Base-by-base conservation (phyloP, 2,329 filamentous ascomycete genomes). In the Thelonectria rubi region DNA sequence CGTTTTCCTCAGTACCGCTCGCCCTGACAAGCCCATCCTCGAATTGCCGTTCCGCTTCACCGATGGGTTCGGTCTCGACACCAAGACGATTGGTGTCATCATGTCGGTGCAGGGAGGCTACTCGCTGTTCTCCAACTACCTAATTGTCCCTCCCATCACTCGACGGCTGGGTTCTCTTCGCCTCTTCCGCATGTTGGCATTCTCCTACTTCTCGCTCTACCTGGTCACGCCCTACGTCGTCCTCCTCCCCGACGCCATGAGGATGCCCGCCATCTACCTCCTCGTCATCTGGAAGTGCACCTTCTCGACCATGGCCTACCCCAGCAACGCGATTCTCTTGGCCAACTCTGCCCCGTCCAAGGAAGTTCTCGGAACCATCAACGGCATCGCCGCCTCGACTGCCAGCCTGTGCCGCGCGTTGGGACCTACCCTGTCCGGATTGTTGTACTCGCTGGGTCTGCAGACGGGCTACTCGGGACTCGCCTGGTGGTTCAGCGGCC, bases 201-300 rank as follows among this genome's bases (percentile, higher is more conserved):
- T 93, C 55, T 85, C 89, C 15, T 99, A 97, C 82, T 96, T 96
- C 46, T 77, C 93, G 48, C 87, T 97, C 17, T 98, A 99, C 80
- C 77, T 98, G 62, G 81, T 90, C 53, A 93, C 94, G 2, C 94
- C 95, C 0, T 99, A 98, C 78, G 84, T 97, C 15, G 90, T 95
- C 1, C 85, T 98, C 7, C 85, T 97, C 1, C 94, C 95, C 1
- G 82, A 88, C 15, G 79, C 79, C 30, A 77, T 93, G 42, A 89
- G 91, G 63, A 91, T 91, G 79, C 79, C 88, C 2, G 92, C 91
- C 21, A 88, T 97, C 52, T 94, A 93, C 73, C 71, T 88, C 8
- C 82, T 94, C 21, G 84, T 98, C 11, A 85, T 97, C 67, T 93
- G 91, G 89, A 98, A 97, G 78, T 97, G 96, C 74, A 96, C 93